Evolutionary conservation across 2,329 filamentous ascomycete genomes (phyloP).

Genomic region (Calonectria ilicicola): DNA sequence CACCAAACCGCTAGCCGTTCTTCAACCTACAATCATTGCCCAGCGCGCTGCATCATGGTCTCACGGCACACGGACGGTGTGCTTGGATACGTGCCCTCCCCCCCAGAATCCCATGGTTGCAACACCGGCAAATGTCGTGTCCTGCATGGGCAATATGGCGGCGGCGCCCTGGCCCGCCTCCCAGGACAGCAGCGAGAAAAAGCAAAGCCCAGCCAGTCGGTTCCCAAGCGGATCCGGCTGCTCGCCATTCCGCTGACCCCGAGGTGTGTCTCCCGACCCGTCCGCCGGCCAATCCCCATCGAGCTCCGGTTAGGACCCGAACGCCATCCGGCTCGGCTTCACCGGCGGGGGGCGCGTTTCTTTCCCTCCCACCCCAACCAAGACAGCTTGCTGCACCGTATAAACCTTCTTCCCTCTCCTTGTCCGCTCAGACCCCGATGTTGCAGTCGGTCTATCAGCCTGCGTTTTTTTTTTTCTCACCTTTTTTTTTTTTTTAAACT

Average conservation of each 20-base stretch:
- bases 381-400: conserved; percentile 4
- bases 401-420: conserved; percentile 2
- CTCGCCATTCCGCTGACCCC: neutral
- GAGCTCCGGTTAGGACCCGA: neutral
- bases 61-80: neutral
- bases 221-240: conserved; percentile 24
- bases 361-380: neutral
- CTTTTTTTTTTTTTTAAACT: neutral
- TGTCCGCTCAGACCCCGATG: conserved; percentile 7
- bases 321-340: neutral
- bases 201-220: conserved; percentile 3
- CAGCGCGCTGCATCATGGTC: neutral
- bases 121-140: neutral
- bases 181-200: neutral
- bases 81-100: neutral
- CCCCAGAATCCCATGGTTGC: neutral
- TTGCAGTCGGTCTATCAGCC: neutral
- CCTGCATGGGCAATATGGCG: neutral
- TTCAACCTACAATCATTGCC: conserved; percentile 1
- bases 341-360: neutral
- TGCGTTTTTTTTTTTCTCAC: neutral
- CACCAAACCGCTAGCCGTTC: neutral
- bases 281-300: conserved; percentile 1
- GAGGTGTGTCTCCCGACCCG: neutral
- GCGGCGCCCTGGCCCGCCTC: neutral